Conservation (phyloP, 2,329 filamentous ascomycete genomes). For the Leptographium procerum region DNA sequence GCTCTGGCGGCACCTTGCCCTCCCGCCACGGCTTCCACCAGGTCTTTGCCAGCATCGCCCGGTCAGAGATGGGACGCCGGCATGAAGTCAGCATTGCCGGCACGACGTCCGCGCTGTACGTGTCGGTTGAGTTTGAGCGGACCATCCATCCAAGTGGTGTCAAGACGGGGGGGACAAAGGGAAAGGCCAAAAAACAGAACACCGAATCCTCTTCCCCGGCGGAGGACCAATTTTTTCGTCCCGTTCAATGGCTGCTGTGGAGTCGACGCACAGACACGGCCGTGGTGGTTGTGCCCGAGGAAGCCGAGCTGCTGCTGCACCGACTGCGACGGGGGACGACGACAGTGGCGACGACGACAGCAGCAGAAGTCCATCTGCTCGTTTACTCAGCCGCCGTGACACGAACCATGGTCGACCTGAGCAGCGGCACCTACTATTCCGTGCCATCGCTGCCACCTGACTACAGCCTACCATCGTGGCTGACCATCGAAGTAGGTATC, state of each 20-base stretch:
- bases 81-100: slow-evolving; percentile 2
- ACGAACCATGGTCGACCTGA: slow-evolving; percentile 43
- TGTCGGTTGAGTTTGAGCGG: slow-evolving; percentile 34
- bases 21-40: neutral
- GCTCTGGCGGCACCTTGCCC: neutral
- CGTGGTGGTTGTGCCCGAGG: slow-evolving; percentile 50
- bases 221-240: slow-evolving; percentile 16
- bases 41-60: slow-evolving; percentile 1
- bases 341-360: neutral
- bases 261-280: slow-evolving; percentile 32
- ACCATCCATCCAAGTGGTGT: slow-evolving; percentile 22
- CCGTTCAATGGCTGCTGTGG: slow-evolving; percentile 53
- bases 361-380: slow-evolving; percentile 19
- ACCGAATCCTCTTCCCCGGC: too few species aligned
- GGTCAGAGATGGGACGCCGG: neutral
- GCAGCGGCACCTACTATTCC: slow-evolving; percentile 40
- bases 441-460: slow-evolving; percentile 32
- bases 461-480: slow-evolving; percentile 38
- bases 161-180: slow-evolving; percentile 8
- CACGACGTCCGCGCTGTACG: slow-evolving; percentile 18
- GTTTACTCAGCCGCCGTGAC: slow-evolving; percentile 50
- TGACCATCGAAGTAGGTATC: slow-evolving; percentile 47
- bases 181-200: too few species aligned
- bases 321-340: slow-evolving; percentile 19
- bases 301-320: slow-evolving; percentile 44